These are phyloP conservation scores for Aspergillus homomorphus DNA, from an alignment of 495 filamentous ascomycete species.

Conservation along the genomic window DNA sequence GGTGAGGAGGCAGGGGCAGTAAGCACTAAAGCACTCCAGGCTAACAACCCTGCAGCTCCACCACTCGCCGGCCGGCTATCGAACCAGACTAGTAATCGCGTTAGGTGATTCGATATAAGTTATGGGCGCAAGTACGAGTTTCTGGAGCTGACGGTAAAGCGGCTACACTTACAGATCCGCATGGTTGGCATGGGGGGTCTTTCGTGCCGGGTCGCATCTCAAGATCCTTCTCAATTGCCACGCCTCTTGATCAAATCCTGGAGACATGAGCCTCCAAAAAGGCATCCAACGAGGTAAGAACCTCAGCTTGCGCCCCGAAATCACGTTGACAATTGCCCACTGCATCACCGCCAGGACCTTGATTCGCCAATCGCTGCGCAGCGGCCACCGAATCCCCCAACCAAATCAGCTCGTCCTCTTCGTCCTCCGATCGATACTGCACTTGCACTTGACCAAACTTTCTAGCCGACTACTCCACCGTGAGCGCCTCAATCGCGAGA, in stretches of 20 bases:
- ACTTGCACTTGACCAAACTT: not conserved
- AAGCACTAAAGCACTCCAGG: not conserved
- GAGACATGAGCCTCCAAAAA: not conserved
- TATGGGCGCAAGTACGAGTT: slow-evolving; percentile 28
- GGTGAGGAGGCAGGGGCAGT: not conserved
- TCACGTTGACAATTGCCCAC: not conserved
- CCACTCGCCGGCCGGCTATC: not conserved
- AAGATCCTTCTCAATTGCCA: slow-evolving; percentile 6
- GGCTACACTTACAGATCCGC: slow-evolving; percentile 14
- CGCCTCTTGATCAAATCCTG: not conserved
- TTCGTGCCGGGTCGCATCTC: slow-evolving; percentile 38
- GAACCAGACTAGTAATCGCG: not conserved
- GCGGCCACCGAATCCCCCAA: not conserved
- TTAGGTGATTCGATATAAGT: not conserved
- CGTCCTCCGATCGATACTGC: not conserved
- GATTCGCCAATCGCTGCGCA: not conserved
- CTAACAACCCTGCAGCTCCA: not conserved
- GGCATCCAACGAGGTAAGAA: not conserved
- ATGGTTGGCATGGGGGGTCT: slow-evolving; percentile 21
- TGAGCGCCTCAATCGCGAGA: not conserved
- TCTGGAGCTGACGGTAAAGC: slow-evolving; percentile 11
- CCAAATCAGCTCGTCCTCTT: not conserved
- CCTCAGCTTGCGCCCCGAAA: not conserved
- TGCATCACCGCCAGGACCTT: not conserved
- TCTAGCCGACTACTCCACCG: not conserved